Base-by-base conservation (phyloP, 768 basidiomycete genomes). In the Leccinum broughii region DNA sequence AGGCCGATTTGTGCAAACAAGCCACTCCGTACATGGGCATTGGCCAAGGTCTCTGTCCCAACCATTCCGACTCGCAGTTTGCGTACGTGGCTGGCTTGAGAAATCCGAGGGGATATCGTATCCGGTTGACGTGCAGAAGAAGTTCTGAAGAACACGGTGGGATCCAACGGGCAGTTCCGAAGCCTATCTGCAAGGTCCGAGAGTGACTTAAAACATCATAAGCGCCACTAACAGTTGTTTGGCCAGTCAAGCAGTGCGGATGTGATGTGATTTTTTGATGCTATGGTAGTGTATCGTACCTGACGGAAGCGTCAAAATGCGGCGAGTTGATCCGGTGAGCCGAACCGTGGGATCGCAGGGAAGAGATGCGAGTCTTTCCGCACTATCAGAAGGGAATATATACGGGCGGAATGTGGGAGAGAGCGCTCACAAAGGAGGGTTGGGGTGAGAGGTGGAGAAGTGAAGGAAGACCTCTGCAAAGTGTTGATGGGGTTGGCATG, bases 61-160 rank as follows among this genome's bases (percentile, higher is more conserved):
- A 28, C 6, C 7, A 11, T 30, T n/a, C 11, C 11, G 32, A 32
- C 8, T 30, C 20, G 24, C 15, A 6, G 54, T 44, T 41, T 46
- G 50, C 20, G 15, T 51, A 22, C 15, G 28, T 39, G 39, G n/a
- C 6, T 9, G 24, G 24, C 56, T 52, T 69, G 68, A 55, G 68
- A 70, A 70, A 50, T 44, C 60, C 65, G 68, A 68, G 65, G 67
- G 54, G 54, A 64, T 68, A 57, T n/a, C 39, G 49, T 22, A 60
- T 48, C 49, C 49, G 37, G 22, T 32, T 54, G 58, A 39, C 10
- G n/a, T 53, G 39, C 20, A 28, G 56, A 35, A n/a, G 41, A 44
- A 22, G n/a, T 53, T 34, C 20, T 22, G 56, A 35, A n/a, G 41
- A 44, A 22, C n/a, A 17, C 20, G 41, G 26, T 26, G 50, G 15